phyloP scores from a whole-genome alignment of 2,329 filamentous ascomycete species.

The Hymenoscyphus albidus region DNA sequence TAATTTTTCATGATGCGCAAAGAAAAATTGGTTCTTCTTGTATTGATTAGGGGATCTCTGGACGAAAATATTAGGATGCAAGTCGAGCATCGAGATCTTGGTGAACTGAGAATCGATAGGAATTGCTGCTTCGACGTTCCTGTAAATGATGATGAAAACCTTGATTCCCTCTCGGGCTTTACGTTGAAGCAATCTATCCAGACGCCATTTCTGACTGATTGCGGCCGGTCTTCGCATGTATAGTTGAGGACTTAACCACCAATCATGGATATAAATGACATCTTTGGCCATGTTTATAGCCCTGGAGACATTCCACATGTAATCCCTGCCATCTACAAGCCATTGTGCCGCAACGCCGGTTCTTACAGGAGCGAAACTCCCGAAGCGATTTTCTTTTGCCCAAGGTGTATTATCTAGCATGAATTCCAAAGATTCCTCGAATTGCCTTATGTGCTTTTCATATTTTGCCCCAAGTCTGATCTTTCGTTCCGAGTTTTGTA shows the following conservation, averaged over 20 bases:
- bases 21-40: slow-evolving; percentile 99
- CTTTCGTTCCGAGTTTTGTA: slow-evolving; percentile 90
- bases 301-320: slow-evolving; percentile 99
- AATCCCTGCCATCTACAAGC: slow-evolving; percentile 93
- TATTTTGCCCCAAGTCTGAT: slow-evolving; percentile 88
- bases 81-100: slow-evolving; percentile 89
- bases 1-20: slow-evolving; percentile 98
- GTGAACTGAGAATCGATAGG: slow-evolving; percentile 98
- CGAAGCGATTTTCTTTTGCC: slow-evolving; percentile 80
- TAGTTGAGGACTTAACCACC: slow-evolving; percentile 96
- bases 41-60: slow-evolving; percentile 96
- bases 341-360: slow-evolving; percentile 87
- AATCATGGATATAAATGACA: slow-evolving; percentile 98
- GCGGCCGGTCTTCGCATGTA: slow-evolving; percentile 92
- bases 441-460: slow-evolving; percentile 83
- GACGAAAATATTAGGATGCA: slow-evolving; percentile 95
- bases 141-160: slow-evolving; percentile 95
- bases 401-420: slow-evolving; percentile 83
- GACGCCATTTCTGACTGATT: slow-evolving; percentile 96
- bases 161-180: slow-evolving; percentile 96
- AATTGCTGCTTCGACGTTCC: slow-evolving; percentile 94
- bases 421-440: slow-evolving; percentile 84
- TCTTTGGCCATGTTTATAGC: slow-evolving; percentile 96
- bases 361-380: slow-evolving; percentile 88
- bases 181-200: slow-evolving; percentile 86